Conservation (phyloP, 228 moss, liverwort and hornwort species). For the Sphagnum magellanicum region DNA sequence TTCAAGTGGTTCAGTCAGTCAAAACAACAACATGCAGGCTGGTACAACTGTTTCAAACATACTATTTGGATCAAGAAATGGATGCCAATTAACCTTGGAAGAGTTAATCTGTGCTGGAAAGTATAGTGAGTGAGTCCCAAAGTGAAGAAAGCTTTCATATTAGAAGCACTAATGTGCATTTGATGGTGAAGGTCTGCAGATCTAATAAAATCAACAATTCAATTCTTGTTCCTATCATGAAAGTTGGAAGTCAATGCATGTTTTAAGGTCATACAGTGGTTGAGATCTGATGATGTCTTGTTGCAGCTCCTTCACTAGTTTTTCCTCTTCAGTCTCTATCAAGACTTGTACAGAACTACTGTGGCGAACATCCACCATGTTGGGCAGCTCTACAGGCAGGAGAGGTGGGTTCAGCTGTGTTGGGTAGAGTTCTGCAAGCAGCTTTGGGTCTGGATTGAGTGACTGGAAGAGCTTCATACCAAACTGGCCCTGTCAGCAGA, state of each 20-base stretch:
- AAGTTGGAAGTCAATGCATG: not conserved
- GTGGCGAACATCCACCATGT: not conserved
- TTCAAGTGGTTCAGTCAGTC: no score
- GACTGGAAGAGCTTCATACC: constrained; percentile 20
- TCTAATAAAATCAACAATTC: no score
- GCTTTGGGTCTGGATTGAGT: constrained; percentile 26
- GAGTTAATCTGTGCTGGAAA: no score
- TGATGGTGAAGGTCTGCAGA: no score
- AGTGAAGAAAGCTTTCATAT: no score
- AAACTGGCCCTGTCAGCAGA: constrained; percentile 14
- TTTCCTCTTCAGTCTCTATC: constrained; percentile 1
- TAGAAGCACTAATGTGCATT: no score
- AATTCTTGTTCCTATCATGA: not conserved
- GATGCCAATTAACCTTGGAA: no score
- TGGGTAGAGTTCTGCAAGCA: constrained; percentile 21
- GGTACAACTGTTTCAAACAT: no score
- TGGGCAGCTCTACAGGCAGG: not conserved
- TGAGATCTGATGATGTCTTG: constrained; percentile 2
- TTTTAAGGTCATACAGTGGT: constrained; percentile 5
- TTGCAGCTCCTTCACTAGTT: constrained; percentile 2
- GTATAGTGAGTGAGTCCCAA: no score
- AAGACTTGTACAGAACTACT: not conserved
- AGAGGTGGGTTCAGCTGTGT: constrained; percentile 20
- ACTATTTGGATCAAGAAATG: no score
- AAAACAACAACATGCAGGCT: no score